Evolutionary conservation across 2,329 filamentous ascomycete genomes (phyloP).

Genomic region (Fusarium irregulare): DNA sequence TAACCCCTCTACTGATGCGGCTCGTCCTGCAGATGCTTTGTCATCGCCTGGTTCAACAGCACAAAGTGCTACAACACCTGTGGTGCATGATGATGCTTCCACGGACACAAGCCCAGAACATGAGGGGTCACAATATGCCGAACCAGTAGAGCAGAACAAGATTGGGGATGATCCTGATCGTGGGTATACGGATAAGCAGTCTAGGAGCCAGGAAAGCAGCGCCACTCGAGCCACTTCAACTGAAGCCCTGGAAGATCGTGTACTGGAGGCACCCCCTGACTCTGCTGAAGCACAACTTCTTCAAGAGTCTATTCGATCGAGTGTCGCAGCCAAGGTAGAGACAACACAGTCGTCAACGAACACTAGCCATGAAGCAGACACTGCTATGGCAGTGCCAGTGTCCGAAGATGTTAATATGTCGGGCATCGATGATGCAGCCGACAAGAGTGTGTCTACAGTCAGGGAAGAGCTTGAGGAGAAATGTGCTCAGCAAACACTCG

Average conservation of each 20-base stretch:
- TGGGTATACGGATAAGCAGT: constrained; percentile 39
- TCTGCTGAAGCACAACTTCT: constrained; percentile 59
- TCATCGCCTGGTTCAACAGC: constrained; percentile 75
- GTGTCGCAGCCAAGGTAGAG: constrained; percentile 33
- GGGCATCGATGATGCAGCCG: constrained; percentile 1
- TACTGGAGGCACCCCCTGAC: constrained; percentile 38
- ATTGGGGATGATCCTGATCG: constrained; percentile 53
- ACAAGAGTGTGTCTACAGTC: background rate
- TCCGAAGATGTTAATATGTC: constrained; percentile 19
- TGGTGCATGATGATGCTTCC: constrained; percentile 73
- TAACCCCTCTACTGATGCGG: constrained; percentile 51
- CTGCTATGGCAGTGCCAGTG: background rate
- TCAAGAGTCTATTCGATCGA: constrained; percentile 56
- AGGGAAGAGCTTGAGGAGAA: constrained; percentile 3
- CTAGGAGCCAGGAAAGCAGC: background rate
- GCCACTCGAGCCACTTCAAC: constrained; percentile 17
- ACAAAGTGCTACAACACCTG: constrained; percentile 79
- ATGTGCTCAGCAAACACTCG: background rate
- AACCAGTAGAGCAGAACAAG: constrained; percentile 60
- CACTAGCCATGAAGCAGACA: constrained; percentile 9
- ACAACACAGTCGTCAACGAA: background rate
- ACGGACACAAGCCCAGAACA: constrained; percentile 80
- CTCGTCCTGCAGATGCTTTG: constrained; percentile 56
- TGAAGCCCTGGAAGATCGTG: constrained; percentile 40
- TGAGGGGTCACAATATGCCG: constrained; percentile 68